Evolutionary conservation across 2,329 filamentous ascomycete genomes (phyloP), one percentile per base, ranked within the genome.

Genomic region (Cytospora schulzeri): DNA sequence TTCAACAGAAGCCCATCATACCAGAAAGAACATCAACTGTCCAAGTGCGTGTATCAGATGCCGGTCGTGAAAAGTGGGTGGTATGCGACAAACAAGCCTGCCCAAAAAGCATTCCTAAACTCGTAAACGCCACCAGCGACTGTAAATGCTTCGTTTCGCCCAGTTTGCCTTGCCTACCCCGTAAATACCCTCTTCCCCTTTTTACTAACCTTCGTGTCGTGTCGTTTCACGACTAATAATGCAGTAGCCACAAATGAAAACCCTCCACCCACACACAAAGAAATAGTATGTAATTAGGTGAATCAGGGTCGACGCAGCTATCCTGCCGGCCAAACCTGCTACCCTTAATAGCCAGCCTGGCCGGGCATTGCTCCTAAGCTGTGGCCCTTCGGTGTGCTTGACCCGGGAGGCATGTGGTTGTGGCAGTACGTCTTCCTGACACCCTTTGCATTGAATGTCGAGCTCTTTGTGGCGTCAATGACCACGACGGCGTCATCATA

Each of bases 401-500:
- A 77, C 72, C 81, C 79, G 1, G 77, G 76, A 19, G 84, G 84
- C 24, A 86, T 74, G 68, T 87, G 85, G 72, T 81, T 86, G 72
- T 87, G 85, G 74, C 83, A 85, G 69, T 80, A 86, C 48, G 86
- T 85, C 74, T 82, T 84, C 70, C 80, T 80, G 62, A 71, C 74
- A 12, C 75, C 75, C 64, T 74, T 75, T 63, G 78, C 79, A 38
- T 77, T 77, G 38, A 75, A 75, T 48, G 75, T 75, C 66, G 79
- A 78, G 70, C 82, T 83, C 78, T 87, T 87, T 68, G 83, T 84
- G 0, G 84, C 85, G 69, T 91, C 88, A 65, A 91, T 88, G 28
- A 79, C 75, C 57, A 80, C 80, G n/a, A 80, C 77, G 7, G 84
- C 83, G 66, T 91, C 88, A 35, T 89, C 88, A 73, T 88, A 90